phyloP scores from a whole-genome alignment of 495 filamentous ascomycete genomes.

The Oleoguttula mirabilis region DNA sequence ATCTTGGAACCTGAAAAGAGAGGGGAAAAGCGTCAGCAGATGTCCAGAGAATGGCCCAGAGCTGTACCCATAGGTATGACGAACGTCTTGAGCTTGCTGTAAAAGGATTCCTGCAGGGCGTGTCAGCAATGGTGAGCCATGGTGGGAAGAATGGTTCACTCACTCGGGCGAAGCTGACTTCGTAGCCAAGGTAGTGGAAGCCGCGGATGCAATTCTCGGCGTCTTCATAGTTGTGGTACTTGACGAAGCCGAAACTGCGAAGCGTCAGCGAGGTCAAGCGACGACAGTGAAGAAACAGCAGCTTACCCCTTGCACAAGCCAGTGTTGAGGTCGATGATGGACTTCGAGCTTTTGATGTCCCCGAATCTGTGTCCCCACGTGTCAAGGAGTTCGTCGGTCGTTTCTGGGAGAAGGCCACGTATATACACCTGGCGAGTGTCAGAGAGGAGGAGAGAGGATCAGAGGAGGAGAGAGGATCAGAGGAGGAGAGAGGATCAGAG shows the following conservation, averaged over 20 bases:
- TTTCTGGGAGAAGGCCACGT: constrained; percentile 83
- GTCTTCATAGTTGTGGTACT: constrained; percentile 73
- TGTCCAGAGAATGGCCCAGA: neutral
- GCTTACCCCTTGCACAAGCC: constrained; percentile 88
- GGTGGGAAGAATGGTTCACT: constrained; percentile 13
- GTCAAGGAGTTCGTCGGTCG: constrained; percentile 79
- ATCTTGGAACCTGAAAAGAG: constrained; percentile 76
- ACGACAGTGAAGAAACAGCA: constrained; percentile 16
- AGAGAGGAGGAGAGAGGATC: too few species aligned
- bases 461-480: too few species aligned
- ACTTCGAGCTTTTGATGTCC: constrained; percentile 83
- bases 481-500: too few species aligned
- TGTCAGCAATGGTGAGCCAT: too few species aligned
- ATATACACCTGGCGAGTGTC: too few species aligned
- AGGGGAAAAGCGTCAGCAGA: constrained; percentile 14
- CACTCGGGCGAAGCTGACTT: constrained; percentile 90
- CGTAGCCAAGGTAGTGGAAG: constrained; percentile 88
- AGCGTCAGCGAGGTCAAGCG: constrained; percentile 15
- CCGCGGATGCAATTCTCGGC: constrained; percentile 92
- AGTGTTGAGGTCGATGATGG: constrained; percentile 86
- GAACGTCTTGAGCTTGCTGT: constrained; percentile 90
- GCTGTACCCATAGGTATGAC: neutral
- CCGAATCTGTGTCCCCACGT: constrained; percentile 79
- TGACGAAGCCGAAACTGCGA: constrained; percentile 84
- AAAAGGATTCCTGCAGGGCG: constrained; percentile 98